phyloP scores from a whole-genome alignment of 23 red algal genomes.

The Gracilaria gracilis region DNA sequence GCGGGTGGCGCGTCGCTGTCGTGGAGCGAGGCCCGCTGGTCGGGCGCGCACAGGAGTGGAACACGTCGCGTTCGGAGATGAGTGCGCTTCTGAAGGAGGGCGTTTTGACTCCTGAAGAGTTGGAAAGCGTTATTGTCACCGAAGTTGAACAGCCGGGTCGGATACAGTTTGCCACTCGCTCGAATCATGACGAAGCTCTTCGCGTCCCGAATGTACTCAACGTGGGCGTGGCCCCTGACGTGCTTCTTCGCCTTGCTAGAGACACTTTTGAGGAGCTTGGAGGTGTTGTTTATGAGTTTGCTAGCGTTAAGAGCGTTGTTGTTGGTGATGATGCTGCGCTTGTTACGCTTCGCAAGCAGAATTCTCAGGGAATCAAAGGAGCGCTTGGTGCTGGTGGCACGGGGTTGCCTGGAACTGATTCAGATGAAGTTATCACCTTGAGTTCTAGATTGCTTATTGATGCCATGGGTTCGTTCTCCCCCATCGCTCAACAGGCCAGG shows the following conservation, averaged over 20 bases:
- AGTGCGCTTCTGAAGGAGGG: constrained; percentile 54
- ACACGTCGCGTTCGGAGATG: constrained; percentile 81
- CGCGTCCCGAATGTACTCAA: constrained; percentile 78
- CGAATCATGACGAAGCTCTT: not conserved
- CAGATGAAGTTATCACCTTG: constrained; percentile 25
- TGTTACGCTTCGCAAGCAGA: constrained; percentile 22
- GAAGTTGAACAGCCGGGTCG: constrained; percentile 76
- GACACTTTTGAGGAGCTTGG: constrained; percentile 55
- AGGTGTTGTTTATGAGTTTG: constrained; percentile 73
- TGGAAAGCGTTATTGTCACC: constrained; percentile 70
- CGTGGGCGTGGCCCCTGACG: constrained; percentile 79
- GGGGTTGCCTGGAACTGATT: constrained; percentile 47
- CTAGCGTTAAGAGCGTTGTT: constrained; percentile 26
- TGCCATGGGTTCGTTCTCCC: constrained; percentile 88
- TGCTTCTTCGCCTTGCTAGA: constrained; percentile 53
- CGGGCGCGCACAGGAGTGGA: constrained; percentile 93
- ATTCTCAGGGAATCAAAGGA: not conserved
- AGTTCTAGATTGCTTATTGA: constrained; percentile 77
- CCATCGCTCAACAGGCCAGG: constrained; percentile 80
- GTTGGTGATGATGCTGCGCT: constrained; percentile 23
- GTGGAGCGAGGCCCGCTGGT: constrained; percentile 78
- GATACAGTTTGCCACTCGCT: constrained; percentile 68
- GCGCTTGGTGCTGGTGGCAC: constrained; percentile 73
- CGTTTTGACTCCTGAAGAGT: constrained; percentile 44
- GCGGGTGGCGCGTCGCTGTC: constrained; percentile 71